Conservation (phyloP, 1,284 basidiomycete species). For the Irpex sp. region DNA sequence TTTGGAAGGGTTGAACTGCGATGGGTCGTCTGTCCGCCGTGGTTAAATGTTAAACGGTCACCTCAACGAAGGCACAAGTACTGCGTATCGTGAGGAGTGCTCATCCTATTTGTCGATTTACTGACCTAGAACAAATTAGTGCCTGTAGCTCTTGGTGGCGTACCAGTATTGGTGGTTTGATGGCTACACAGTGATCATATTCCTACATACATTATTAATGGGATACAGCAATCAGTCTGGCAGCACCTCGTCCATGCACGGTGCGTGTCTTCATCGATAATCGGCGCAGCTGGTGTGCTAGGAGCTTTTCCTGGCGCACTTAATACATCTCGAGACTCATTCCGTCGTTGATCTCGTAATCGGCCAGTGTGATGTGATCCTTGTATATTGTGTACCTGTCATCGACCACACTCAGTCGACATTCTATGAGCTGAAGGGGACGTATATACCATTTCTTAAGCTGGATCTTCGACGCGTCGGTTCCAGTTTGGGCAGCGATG, state of each 20-base stretch:
- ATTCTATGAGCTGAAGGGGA: not conserved
- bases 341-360: constrained; percentile 94
- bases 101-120: too few species aligned
- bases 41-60: too few species aligned
- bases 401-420: not conserved
- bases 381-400: constrained; percentile 87
- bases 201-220: not conserved
- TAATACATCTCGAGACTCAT: constrained; percentile 94
- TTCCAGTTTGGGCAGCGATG: constrained; percentile 95
- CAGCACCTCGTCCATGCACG: not conserved
- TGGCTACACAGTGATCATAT: not conserved
- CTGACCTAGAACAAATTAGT: too few species aligned
- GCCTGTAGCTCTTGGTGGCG: too few species aligned
- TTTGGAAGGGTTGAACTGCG: constrained; percentile 22
- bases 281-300: not conserved
- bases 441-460: constrained; percentile 89
- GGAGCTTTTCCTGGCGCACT: not conserved
- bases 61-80: too few species aligned
- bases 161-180: not conserved
- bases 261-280: not conserved
- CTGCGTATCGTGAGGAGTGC: too few species aligned
- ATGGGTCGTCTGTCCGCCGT: not conserved
- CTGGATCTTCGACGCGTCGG: constrained; percentile 79
- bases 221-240: not conserved
- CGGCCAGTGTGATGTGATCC: constrained; percentile 88